These are phyloP conservation scores for Cercospora beticola DNA, from an alignment of 2,329 filamentous ascomycete genomes.

Conservation along the genomic window DNA sequence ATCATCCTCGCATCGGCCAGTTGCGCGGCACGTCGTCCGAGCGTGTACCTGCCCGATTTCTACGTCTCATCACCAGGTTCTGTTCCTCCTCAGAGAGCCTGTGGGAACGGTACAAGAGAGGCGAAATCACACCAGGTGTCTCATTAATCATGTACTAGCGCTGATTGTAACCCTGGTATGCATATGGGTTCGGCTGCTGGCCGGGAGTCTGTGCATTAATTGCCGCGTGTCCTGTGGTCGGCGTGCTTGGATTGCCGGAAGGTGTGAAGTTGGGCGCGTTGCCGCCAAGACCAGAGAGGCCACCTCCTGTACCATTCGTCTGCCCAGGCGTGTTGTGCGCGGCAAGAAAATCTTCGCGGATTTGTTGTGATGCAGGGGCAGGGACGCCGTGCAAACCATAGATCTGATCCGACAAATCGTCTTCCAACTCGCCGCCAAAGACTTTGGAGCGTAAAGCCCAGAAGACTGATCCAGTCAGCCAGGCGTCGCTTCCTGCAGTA, in stretches of 20 bases:
- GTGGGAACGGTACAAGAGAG: neutral
- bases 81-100: neutral
- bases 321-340: constrained; percentile 42
- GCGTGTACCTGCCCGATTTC: neutral
- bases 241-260: constrained; percentile 25
- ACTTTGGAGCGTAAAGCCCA: constrained; percentile 89
- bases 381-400: constrained; percentile 76
- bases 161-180: constrained; percentile 17
- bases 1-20: neutral
- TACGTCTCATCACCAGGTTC: neutral
- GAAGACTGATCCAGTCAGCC: constrained; percentile 91
- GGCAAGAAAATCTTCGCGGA: constrained; percentile 44
- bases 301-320: constrained; percentile 25
- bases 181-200: constrained; percentile 15
- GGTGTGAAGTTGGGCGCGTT: constrained; percentile 23
- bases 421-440: constrained; percentile 77
- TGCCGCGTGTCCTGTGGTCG: constrained; percentile 24
- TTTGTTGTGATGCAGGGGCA: constrained; percentile 56
- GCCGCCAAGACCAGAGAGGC: constrained; percentile 20
- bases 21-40: neutral
- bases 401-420: constrained; percentile 82
- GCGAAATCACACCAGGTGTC: neutral
- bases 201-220: constrained; percentile 25
- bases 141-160: neutral
- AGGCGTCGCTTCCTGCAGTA: constrained; percentile 88